phyloP scores from a whole-genome alignment of 2,329 filamentous ascomycete genomes.

The Diplodia corticola region DNA sequence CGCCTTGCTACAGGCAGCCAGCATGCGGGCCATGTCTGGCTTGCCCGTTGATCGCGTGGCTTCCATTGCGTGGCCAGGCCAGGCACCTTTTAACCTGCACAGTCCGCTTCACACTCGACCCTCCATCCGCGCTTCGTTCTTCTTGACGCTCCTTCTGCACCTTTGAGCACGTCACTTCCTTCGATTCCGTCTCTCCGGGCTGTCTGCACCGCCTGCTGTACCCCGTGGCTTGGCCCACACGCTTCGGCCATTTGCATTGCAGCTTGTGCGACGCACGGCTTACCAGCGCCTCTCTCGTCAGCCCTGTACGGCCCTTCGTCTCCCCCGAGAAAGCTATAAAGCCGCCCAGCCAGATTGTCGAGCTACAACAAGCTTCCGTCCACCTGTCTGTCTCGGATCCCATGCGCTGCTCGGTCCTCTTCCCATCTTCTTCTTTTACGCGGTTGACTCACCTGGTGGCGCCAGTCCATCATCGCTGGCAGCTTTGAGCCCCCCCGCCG shows the following conservation, averaged over 20 bases:
- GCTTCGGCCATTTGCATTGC: neutral
- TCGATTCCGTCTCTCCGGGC: neutral
- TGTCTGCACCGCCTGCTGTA: neutral
- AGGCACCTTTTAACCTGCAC: neutral
- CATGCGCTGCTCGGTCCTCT: conserved; percentile 17
- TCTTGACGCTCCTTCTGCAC: conserved; percentile 1
- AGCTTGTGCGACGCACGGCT: conserved; percentile 5
- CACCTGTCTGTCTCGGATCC: neutral
- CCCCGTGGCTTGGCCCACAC: neutral
- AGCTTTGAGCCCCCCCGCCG: conserved; percentile 3
- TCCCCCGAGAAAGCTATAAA: neutral
- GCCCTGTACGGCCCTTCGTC: neutral
- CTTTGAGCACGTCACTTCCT: neutral
- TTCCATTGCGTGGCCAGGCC: neutral
- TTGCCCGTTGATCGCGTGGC: neutral
- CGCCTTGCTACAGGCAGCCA: neutral
- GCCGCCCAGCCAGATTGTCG: neutral
- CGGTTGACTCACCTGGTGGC: conserved; percentile 19
- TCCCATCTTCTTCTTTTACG: conserved; percentile 2
- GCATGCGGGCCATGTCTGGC: neutral
- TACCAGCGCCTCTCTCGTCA: conserved; percentile 12
- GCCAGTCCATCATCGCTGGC: conserved; percentile 22
- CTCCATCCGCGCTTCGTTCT: neutral
- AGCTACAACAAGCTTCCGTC: neutral
- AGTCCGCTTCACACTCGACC: neutral